Base-by-base conservation (phyloP, 352 stramenopile species). In the Globisporangium yorkense region DNA sequence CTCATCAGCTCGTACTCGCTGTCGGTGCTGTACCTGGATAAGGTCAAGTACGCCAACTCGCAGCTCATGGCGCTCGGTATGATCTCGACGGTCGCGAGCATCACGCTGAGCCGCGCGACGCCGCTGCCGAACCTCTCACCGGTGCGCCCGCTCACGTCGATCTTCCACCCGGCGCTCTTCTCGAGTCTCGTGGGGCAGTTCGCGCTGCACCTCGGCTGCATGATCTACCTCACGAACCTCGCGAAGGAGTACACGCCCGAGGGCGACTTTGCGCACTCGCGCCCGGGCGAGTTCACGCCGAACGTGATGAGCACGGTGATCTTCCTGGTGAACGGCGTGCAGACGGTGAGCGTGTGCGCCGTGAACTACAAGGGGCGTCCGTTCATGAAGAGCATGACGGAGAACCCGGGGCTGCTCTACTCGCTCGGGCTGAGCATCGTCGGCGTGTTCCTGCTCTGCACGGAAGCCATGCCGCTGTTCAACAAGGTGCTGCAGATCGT, bases 221-320 rank as follows among this genome's bases (percentile, higher is more conserved):
- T 99, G 74, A 83, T 97, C 44, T 87, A 96, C 62, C 77, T 96
- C 12, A 96, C 92, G 10, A 83, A 96, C 57, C 73, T 97, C 12
- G 87, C 89, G 2, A 88, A 98, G 68, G 85, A 92, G 54, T 98
- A 96, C 74, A 94, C 84, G 16, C 74, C 74, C 20, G 73, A 83
- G 40, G 94, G 88, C 20, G 88, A 97, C 56, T 67, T 92, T 12
- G 75, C 74, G 33, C 72, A 85, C 68, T 72, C 79, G 45, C 79
- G 75, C 49, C 81, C 96, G 31, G 94, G 89, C 31, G 84, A 96
- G 40, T 99, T 99, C 76, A 90, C 97, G 67, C 97, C 97, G 2
- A 99, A 98, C 63, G 87, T 98, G 2, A 94, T 99, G 70, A 99
- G 99, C 68, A 98, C 95, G 1, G 95, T 97, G 27, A 97, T 98